These are phyloP conservation scores for Jasminum sambac DNA, from an alignment of 257 asterid species.

Conservation along the genomic window DNA sequence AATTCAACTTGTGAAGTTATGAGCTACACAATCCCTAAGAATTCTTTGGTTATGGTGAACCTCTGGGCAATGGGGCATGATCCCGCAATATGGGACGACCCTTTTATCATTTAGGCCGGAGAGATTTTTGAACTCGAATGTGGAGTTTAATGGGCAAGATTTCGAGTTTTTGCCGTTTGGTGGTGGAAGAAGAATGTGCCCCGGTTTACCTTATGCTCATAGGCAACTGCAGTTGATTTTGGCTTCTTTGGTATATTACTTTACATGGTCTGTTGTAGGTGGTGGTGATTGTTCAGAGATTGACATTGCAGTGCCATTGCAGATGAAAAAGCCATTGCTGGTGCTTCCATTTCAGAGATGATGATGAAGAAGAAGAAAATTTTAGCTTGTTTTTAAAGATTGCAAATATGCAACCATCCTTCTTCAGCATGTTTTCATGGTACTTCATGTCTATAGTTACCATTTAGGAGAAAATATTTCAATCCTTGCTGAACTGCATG, in stretches of 20 bases:
- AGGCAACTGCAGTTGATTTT: conserved; percentile 30
- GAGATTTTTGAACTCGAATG: conserved; percentile 33
- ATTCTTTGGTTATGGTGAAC: conserved; percentile 37
- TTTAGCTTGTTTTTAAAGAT: background rate
- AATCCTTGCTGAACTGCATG: no score
- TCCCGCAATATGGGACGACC: conserved; percentile 30
- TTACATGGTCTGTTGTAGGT: conserved; percentile 34
- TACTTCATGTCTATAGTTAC: no score
- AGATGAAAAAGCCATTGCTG: conserved; percentile 38
- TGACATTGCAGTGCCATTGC: conserved; percentile 44
- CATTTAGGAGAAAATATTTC: no score
- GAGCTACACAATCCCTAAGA: conserved; percentile 36
- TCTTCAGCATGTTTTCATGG: no score
- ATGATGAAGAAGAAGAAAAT: background rate
- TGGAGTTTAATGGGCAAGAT: conserved; percentile 35
- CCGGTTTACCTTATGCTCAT: conserved; percentile 35
- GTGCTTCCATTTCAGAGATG: conserved; percentile 26
- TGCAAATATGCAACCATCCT: no score
- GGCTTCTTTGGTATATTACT: conserved; percentile 32
- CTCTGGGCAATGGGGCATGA: conserved; percentile 45
- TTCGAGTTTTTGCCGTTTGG: conserved; percentile 40
- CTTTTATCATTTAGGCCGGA: conserved; percentile 30
- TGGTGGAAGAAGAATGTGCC: conserved; percentile 48
- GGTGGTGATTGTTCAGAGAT: conserved; percentile 22
- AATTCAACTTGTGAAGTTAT: conserved; percentile 32